phyloP scores from a whole-genome alignment of 2,329 filamentous ascomycete genomes.

The Achaetomium macrosporum region DNA sequence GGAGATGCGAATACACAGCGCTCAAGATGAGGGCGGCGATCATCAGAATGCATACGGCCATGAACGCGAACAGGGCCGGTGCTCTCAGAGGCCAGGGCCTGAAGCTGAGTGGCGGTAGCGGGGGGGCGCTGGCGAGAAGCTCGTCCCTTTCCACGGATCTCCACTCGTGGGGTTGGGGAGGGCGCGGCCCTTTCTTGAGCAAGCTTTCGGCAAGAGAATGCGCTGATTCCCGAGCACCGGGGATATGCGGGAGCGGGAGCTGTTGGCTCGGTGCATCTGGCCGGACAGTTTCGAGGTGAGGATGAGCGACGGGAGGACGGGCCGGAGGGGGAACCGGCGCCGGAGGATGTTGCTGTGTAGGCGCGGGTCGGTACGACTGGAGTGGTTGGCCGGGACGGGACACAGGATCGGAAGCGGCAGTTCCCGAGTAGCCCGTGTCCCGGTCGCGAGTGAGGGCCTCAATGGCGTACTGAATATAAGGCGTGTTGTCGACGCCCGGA shows the following conservation, averaged over 20 bases:
- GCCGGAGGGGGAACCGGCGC: background rate
- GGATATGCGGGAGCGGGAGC: slow-evolving; percentile 9
- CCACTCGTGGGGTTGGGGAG: slow-evolving; percentile 22
- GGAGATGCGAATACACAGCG: slow-evolving; percentile 59
- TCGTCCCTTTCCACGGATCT: slow-evolving; percentile 28
- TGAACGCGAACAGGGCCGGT: slow-evolving; percentile 54
- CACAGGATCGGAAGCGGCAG: slow-evolving; percentile 36
- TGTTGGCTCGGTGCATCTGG: background rate
- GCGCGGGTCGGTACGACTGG: slow-evolving; percentile 2
- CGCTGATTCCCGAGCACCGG: slow-evolving; percentile 21
- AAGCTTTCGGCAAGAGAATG: slow-evolving; percentile 24
- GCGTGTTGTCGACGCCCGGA: slow-evolving; percentile 75
- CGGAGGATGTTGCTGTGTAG: slow-evolving; percentile 2
- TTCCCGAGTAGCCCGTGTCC: slow-evolving; percentile 50
- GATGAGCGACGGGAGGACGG: slow-evolving; percentile 4
- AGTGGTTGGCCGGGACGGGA: slow-evolving; percentile 26
- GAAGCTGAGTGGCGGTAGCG: slow-evolving; percentile 56
- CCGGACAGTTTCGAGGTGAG: background rate
- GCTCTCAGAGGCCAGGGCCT: slow-evolving; percentile 66
- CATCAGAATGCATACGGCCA: slow-evolving; percentile 62
- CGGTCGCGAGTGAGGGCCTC: slow-evolving; percentile 76
- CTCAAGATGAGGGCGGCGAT: slow-evolving; percentile 65
- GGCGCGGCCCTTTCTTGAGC: slow-evolving; percentile 19
- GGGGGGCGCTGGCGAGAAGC: slow-evolving; percentile 30
- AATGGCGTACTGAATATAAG: slow-evolving; percentile 84